phyloP scores from a whole-genome alignment of 1,284 basidiomycete species.

The Ceratobasidium sp. region DNA sequence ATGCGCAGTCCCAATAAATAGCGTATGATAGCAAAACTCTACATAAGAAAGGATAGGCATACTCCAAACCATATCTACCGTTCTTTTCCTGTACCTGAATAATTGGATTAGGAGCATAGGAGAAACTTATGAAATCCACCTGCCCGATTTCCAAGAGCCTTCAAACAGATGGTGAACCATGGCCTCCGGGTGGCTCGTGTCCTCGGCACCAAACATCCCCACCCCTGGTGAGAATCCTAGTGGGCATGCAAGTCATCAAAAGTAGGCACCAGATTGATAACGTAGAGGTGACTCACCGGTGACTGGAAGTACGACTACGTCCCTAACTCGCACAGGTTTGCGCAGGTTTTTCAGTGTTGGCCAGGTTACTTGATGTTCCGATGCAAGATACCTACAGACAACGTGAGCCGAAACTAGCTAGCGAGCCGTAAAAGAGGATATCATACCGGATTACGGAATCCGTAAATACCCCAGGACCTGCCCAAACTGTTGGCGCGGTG shows the following conservation, averaged over 20 bases:
- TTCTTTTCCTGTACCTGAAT: neutral
- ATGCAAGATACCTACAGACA: slow-evolving; percentile 54
- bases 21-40: neutral
- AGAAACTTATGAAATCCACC: neutral
- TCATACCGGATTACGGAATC: slow-evolving; percentile 55
- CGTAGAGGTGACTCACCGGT: slow-evolving; percentile 47
- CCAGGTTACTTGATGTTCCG: slow-evolving; percentile 57
- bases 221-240: slow-evolving; percentile 51
- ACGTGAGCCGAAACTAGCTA: neutral
- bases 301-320: slow-evolving; percentile 58
- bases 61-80: neutral
- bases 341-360: slow-evolving; percentile 55
- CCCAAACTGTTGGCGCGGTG: neutral
- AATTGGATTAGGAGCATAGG: neutral
- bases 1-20: neutral
- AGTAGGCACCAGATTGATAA: neutral
- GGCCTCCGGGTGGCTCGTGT: slow-evolving; percentile 45
- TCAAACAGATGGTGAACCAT: slow-evolving; percentile 50
- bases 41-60: neutral
- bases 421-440: neutral
- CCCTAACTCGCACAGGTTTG: slow-evolving; percentile 57
- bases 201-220: slow-evolving; percentile 49
- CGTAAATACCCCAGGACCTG: slow-evolving; percentile 53
- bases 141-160: slow-evolving; percentile 45
- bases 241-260: neutral